Evolutionary conservation across 1,284 basidiomycete genomes (phyloP).

Genomic region (Cystobasidiaceae sp.): DNA sequence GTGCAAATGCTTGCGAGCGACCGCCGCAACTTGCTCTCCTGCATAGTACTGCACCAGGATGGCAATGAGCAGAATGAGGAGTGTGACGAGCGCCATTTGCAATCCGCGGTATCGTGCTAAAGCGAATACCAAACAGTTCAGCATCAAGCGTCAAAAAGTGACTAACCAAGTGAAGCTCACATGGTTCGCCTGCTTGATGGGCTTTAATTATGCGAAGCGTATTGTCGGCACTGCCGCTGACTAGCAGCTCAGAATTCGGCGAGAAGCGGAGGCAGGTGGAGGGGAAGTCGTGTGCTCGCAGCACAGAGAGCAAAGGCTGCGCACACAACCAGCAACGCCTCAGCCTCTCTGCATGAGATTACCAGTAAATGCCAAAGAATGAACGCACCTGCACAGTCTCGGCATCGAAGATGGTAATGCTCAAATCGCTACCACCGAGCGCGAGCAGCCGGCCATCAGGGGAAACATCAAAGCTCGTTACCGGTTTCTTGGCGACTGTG

Average conservation of each 20-base stretch:
- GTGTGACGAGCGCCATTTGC: conserved; percentile 2
- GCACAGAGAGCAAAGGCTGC: conserved; percentile 77
- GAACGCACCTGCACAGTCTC: conserved; percentile 65
- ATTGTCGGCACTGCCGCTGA: conserved; percentile 88
- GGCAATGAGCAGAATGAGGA: conserved; percentile 24
- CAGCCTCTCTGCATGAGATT: background rate
- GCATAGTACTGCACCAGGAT: conserved; percentile 22
- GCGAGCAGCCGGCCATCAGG: conserved; percentile 74
- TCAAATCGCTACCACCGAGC: conserved; percentile 81
- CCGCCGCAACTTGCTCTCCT: conserved; percentile 9
- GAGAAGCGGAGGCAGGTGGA: conserved; percentile 85
- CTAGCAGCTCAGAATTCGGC: conserved; percentile 70
- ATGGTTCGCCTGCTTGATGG: conserved; percentile 10
- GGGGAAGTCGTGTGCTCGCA: conserved; percentile 92
- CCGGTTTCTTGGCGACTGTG: conserved; percentile 62
- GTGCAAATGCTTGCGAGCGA: conserved; percentile 18
- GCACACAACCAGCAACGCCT: background rate
- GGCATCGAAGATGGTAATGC: conserved; percentile 78
- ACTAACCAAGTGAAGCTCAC: background rate
- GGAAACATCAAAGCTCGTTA: conserved; percentile 83
- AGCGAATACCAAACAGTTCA: background rate
- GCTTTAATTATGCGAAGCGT: conserved; percentile 65
- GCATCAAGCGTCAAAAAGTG: conserved; percentile 52
- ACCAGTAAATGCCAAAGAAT: background rate
- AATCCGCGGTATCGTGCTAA: conserved; percentile 5